Evolutionary conservation across 768 basidiomycete genomes (phyloP).

Genomic region (Paxillus involutus): DNA sequence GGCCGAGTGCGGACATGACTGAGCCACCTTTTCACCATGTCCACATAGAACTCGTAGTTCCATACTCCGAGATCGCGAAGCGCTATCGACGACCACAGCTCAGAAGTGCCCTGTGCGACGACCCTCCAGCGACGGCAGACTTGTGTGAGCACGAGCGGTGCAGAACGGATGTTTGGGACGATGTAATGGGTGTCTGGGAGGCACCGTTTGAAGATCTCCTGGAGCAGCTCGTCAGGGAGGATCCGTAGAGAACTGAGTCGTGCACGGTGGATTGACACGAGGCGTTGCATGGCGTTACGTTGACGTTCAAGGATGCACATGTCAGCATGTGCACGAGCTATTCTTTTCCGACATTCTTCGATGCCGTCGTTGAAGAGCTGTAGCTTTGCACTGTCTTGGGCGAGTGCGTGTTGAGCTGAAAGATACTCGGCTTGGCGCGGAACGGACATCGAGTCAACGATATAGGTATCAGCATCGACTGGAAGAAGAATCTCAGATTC

Average conservation of each 20-base stretch:
- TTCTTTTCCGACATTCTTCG: slow-evolving; percentile 15
- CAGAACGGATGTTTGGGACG: slow-evolving; percentile 18
- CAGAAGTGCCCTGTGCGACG: slow-evolving; percentile 28
- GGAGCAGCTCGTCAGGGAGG: slow-evolving; percentile 32
- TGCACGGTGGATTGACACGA: slow-evolving; percentile 23
- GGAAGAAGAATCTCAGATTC: not conserved
- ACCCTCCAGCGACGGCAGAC: slow-evolving; percentile 33
- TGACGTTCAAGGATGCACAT: slow-evolving; percentile 17
- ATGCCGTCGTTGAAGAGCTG: slow-evolving; percentile 14
- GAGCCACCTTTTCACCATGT: slow-evolving; percentile 26
- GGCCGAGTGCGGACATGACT: slow-evolving; percentile 18
- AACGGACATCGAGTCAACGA: slow-evolving; percentile 24
- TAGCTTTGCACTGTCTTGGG: slow-evolving; percentile 15
- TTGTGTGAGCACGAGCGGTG: slow-evolving; percentile 33
- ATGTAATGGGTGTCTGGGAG: slow-evolving; percentile 22
- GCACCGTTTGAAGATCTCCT: slow-evolving; percentile 31
- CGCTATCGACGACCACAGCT: slow-evolving; percentile 31
- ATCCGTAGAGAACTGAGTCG: slow-evolving; percentile 28
- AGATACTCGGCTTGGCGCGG: slow-evolving; percentile 17
- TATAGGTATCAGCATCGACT: slow-evolving; percentile 4
- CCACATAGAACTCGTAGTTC: slow-evolving; percentile 25
- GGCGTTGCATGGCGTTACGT: slow-evolving; percentile 15
- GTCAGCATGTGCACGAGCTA: slow-evolving; percentile 13
- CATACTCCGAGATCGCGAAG: slow-evolving; percentile 29
- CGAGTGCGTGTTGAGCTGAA: slow-evolving; percentile 19